Evolutionary conservation across 2,329 filamentous ascomycete genomes (phyloP), one percentile per base, ranked within the genome.

Genomic region (Pseudogymnoascus sp.): DNA sequence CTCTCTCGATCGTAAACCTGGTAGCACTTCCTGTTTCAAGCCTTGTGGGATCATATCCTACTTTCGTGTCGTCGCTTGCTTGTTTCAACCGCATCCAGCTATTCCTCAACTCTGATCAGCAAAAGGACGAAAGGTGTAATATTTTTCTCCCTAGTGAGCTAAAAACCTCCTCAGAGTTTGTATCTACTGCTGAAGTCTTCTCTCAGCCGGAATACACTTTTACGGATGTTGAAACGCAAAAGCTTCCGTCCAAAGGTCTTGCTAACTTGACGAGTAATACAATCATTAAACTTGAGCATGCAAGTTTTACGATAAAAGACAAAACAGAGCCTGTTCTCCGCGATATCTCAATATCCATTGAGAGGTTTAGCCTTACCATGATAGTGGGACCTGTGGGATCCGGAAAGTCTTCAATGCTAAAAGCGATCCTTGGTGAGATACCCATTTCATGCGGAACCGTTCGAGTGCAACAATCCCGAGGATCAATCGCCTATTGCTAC

Each of bases 341-440:
- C 35, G 35, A 36, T 36, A 36, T 36, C 35, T 36, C 35, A 36
- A 36, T 36, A 36, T 36, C 35, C 35, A 36, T 36, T 36, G 35
- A 36, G 35, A 36, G 35, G 35, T 36, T 36, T 5, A 36, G 35
- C 35, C 35, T 36, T 36, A 36, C 35, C 35, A 36, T 36, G 35
- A 65, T 70, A 35, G 60, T 71, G 15, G 71, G 70, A 7, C 69
- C 68, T 13, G 67, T 71, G 11, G 71, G 70, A 6, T 69, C 66
- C 23, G 71, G 72, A 23, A 74, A 74, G 40, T 67, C 64, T 4
- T 66, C 65, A 19, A 50, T 70, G 23, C 35, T 69, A 42, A 64
- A 70, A 64, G 63, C 67, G 35, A 50, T 73, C n/a, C 57, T 72
- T 3, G 65, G 69, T 8, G 68, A 68, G 61, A 66, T 61, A 36